Evolutionary conservation across 305 asterid genomes (phyloP), one percentile per base, ranked within the genome.

Genomic region (Petunia hybrid): DNA sequence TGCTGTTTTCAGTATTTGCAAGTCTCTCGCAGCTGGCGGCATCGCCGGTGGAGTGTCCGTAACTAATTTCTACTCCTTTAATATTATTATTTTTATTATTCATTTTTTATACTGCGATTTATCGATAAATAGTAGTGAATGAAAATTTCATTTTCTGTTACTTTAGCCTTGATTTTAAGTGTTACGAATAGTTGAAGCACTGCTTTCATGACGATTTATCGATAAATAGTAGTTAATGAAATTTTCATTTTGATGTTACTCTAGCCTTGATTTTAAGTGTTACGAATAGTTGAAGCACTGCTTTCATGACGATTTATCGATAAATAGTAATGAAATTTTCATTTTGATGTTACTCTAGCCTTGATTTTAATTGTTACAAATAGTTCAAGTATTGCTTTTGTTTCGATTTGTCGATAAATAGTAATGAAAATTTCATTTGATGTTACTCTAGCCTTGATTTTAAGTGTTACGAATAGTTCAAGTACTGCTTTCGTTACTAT

Each of bases 21-120:
- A 87, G 80, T 87, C 90, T 77, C 90, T 87, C 65, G 86, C 82
- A 16, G 90, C 90, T 10, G 90, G 88, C 40, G 88, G 90, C 42
- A 84, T 87, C 40, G 87, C 89, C 75, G 87, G 89, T 35, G 87
- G 89, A 80, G 86, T 86, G 89, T 86, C 2, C 82, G 89, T 86
- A 10, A 13, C 56, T 62, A 16, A 62, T 22, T 48, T 51, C 36
- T 60, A 60, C 81, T 41, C 9, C 46, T 78, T 39, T 12, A 10
- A 67, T 41, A 67, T 36, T 73, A 46, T 51, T 12, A 48, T 12
- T 48, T 12, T 43, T 38, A 0, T 65, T 14, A 73, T 10, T 8
- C 0, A 0, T 56, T 10, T 53, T 57, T 56, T 57, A 1, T 6
- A 14, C 63, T 57, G 35, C 16, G 2, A 2, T 14, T 31, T 61